Evolutionary conservation across 106 monocot species (phyloP).

Genomic region (Dendrobium chrysotoxum): DNA sequence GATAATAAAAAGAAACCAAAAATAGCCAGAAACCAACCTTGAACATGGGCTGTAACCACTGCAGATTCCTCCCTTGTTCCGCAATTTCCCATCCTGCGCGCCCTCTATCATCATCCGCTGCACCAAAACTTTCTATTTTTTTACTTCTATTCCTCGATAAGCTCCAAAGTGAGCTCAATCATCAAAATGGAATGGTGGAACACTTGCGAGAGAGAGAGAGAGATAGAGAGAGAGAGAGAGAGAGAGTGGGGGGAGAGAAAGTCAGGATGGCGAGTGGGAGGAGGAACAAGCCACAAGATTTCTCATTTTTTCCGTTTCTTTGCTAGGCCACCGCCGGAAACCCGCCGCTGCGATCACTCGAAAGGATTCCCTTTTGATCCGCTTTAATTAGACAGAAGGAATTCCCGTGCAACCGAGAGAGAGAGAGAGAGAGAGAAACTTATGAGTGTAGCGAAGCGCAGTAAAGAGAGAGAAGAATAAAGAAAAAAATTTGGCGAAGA

Average conservation of each 20-base stretch:
- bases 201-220: not conserved
- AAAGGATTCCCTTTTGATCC: not conserved
- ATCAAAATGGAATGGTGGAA: not conserved
- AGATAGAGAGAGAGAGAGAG: not conserved
- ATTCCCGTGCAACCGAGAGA: not conserved
- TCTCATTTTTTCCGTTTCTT: not conserved
- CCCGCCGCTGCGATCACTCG: not conserved
- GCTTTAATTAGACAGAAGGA: not conserved
- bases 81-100: slow-evolving; percentile 75
- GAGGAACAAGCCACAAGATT: not conserved
- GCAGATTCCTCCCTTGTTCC: slow-evolving; percentile 95
- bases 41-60: slow-evolving; percentile 61
- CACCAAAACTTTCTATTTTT: not conserved
- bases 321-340: not conserved
- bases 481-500: too few species aligned
- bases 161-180: not conserved
- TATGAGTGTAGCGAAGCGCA: not conserved
- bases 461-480: too few species aligned
- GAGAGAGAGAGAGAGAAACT: not conserved
- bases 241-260: not conserved
- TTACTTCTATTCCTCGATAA: not conserved
- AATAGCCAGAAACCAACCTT: not conserved
- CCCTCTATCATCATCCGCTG: slow-evolving; percentile 1
- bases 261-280: not conserved
- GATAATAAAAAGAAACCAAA: not conserved